Conservation (phyloP, 2,329 filamentous ascomycete species). For the Penicillium griseofulvum region DNA sequence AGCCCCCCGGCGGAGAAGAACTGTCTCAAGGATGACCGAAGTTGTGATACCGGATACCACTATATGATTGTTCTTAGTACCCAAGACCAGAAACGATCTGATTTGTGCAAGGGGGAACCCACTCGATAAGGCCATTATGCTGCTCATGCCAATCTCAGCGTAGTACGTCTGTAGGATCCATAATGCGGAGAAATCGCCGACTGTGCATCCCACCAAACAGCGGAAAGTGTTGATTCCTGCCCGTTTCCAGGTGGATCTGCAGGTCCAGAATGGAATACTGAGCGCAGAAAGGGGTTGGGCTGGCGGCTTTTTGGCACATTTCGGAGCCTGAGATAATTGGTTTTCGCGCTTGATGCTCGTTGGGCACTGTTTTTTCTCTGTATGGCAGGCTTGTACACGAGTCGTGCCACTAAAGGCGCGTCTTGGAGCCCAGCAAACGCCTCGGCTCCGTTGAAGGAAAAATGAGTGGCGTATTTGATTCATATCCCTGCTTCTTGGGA, state of each 20-base stretch:
- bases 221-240: constrained; percentile 55
- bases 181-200: constrained; percentile 57
- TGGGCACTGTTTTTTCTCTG: neutral
- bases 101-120: constrained; percentile 11
- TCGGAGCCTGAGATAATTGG: neutral
- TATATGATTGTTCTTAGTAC: constrained; percentile 22
- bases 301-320: neutral
- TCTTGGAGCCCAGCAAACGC: neutral
- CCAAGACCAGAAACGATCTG: neutral
- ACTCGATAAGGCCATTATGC: constrained; percentile 56
- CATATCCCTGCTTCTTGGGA: neutral
- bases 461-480: neutral
- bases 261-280: constrained; percentile 36
- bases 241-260: constrained; percentile 47
- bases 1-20: constrained; percentile 49
- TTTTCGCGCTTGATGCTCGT: neutral
- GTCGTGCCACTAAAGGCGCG: neutral
- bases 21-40: constrained; percentile 54
- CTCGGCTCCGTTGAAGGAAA: neutral
- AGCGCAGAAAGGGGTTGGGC: neutral
- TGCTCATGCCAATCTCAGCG: constrained; percentile 47
- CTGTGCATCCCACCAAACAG: constrained; percentile 56
- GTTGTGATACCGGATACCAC: constrained; percentile 54
- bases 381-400: neutral
- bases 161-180: constrained; percentile 54